Evolutionary conservation across 164 flowering plant genomes (phyloP).

Genomic region (Magnolia kwangsiensis): DNA sequence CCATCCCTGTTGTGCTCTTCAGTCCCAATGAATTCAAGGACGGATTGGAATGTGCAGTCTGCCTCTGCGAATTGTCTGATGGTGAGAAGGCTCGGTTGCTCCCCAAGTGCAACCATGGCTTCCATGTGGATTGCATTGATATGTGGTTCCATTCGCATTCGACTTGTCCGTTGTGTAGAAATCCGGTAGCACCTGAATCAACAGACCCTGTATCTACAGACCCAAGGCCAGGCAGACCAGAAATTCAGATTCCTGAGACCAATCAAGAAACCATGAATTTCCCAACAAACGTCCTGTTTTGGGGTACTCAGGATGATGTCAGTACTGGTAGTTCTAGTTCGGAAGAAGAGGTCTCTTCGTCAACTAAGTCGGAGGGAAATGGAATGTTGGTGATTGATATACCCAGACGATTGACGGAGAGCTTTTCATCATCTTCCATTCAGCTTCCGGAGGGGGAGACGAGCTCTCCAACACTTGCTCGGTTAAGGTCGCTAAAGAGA

Average conservation of each 20-base stretch:
- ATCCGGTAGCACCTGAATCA: slow-evolving; percentile 17
- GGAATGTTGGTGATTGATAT: slow-evolving; percentile 12
- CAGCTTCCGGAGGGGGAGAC: slow-evolving; percentile 20
- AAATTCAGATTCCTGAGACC: background rate
- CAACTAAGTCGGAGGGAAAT: background rate
- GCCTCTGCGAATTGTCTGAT: slow-evolving; percentile 43
- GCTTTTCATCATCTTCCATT: slow-evolving; percentile 19
- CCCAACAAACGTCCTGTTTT: slow-evolving; percentile 14
- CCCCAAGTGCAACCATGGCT: slow-evolving; percentile 58
- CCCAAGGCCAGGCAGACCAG: background rate
- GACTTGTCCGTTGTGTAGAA: slow-evolving; percentile 59
- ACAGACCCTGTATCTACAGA: background rate
- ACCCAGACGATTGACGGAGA: background rate
- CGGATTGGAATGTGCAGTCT: slow-evolving; percentile 58
- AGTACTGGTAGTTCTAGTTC: background rate
- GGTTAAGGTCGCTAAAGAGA: slow-evolving; percentile 15
- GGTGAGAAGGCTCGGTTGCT: slow-evolving; percentile 56
- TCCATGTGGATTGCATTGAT: slow-evolving; percentile 63
- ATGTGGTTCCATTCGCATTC: slow-evolving; percentile 72
- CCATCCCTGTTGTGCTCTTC: slow-evolving; percentile 31
- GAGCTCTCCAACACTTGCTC: slow-evolving; percentile 6
- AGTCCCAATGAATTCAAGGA: slow-evolving; percentile 24
- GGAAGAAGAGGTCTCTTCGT: slow-evolving; percentile 2
- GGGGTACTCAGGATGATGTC: slow-evolving; percentile 13
- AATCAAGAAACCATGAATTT: background rate